Evolutionary conservation across 495 filamentous ascomycete species (phyloP).

Genomic region (Echria macrotheca): DNA sequence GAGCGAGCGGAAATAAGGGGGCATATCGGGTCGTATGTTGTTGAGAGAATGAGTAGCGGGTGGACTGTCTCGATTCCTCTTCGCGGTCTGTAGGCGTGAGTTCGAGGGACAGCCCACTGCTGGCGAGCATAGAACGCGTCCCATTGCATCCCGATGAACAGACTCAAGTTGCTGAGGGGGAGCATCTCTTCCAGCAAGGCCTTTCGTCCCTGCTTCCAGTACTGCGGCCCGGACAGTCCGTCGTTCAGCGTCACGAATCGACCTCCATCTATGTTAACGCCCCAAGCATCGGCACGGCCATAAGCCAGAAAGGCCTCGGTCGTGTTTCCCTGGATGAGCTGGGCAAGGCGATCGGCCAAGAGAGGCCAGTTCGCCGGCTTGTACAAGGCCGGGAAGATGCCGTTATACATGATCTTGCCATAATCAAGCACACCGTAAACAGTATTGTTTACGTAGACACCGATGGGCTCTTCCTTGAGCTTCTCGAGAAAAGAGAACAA

Average conservation of each 20-base stretch:
- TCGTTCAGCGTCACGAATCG: conserved; percentile 31
- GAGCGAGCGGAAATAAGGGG: conserved; percentile 36
- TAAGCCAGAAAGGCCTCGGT: conserved; percentile 37
- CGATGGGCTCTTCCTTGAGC: conserved; percentile 30
- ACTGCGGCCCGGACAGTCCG: conserved; percentile 20
- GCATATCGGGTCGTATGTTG: conserved; percentile 41
- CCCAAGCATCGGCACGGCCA: conserved; percentile 9
- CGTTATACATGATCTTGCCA: conserved; percentile 29
- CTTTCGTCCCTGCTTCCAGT: conserved; percentile 25
- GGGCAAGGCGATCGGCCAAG: conserved; percentile 32
- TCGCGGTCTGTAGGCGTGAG: conserved; percentile 33
- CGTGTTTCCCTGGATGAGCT: conserved; percentile 36
- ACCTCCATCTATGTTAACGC: conserved; percentile 12
- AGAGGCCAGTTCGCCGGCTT: conserved; percentile 30
- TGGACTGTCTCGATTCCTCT: conserved; percentile 30
- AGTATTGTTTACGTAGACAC: conserved; percentile 38
- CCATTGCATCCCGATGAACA: conserved; percentile 18
- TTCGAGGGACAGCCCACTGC: conserved; percentile 35
- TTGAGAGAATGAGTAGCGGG: conserved; percentile 38
- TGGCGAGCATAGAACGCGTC: conserved; percentile 31
- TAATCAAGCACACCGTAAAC: conserved; percentile 35
- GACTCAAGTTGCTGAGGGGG: conserved; percentile 24
- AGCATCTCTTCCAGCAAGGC: conserved; percentile 24
- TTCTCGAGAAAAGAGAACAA: conserved; percentile 22
- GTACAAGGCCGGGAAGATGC: conserved; percentile 35